These are phyloP conservation scores for Leccinum rimulosum DNA, from an alignment of 768 basidiomycete species.

Conservation along the genomic window DNA sequence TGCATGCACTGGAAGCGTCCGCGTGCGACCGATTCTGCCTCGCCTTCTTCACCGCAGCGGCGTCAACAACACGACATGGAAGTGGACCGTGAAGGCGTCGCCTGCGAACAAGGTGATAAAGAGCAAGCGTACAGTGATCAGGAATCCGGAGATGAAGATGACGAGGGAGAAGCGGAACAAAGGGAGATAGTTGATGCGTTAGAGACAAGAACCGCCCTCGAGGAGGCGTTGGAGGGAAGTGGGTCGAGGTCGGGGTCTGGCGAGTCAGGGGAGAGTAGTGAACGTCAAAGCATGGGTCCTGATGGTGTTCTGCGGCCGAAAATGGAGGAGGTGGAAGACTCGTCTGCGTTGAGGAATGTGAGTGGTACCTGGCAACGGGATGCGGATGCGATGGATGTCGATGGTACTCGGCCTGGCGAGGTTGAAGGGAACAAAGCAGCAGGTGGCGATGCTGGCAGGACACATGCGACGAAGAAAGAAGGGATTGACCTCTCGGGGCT, in stretches of 20 bases:
- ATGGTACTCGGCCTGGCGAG: constrained; percentile 20
- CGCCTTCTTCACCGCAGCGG: constrained; percentile 29
- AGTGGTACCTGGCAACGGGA: constrained; percentile 19
- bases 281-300: constrained; percentile 29
- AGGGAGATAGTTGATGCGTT: constrained; percentile 57
- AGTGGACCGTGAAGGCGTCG: constrained; percentile 26
- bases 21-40: constrained; percentile 26
- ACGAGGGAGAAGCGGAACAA: constrained; percentile 55
- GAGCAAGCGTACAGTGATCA: constrained; percentile 27
- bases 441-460: constrained; percentile 9
- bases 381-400: constrained; percentile 36
- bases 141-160: constrained; percentile 56
- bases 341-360: constrained; percentile 36
- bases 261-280: constrained; percentile 36
- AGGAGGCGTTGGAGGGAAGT: constrained; percentile 53
- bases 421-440: constrained; percentile 25
- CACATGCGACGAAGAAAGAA: constrained; percentile 28
- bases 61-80: constrained; percentile 31
- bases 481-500: constrained; percentile 36
- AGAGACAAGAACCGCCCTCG: constrained; percentile 50
- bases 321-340: constrained; percentile 57
- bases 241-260: constrained; percentile 28
- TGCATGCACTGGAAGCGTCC: constrained; percentile 63
- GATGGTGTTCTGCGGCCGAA: constrained; percentile 41
- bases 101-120: constrained; percentile 21